A percentile compares a stretch with the other conserved stretches of the same genome.
phyloP scores from a whole-genome alignment of 2,329 filamentous ascomycete genomes.

The Zasmidium cellare region DNA sequence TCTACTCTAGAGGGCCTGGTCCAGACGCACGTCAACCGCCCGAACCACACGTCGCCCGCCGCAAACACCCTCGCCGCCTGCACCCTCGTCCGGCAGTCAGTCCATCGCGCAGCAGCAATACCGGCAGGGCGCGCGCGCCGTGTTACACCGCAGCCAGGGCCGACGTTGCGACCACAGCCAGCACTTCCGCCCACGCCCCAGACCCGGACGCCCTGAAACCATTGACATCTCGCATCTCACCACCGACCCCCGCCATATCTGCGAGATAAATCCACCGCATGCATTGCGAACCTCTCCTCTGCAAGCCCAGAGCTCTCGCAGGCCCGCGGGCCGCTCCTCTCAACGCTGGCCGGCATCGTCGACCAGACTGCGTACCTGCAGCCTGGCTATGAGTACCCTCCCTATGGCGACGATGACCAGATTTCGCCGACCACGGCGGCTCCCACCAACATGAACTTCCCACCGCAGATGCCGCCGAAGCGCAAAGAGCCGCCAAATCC shows the following conservation, averaged over 20 bases:
- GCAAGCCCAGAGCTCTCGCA: neutral
- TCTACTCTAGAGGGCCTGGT: neutral
- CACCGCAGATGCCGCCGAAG: constrained; percentile 17
- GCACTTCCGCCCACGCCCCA: neutral
- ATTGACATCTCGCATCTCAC: neutral
- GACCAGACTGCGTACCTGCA: constrained; percentile 76
- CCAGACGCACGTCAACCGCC: neutral
- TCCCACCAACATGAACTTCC: constrained; percentile 10
- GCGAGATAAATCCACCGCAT: neutral
- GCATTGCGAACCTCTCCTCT: neutral
- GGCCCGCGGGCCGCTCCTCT: constrained; percentile 1
- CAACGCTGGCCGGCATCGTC: constrained; percentile 34
- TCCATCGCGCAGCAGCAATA: neutral
- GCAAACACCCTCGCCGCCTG: neutral
- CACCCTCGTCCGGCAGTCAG: neutral
- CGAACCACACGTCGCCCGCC: neutral
- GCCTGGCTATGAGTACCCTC: constrained; percentile 68
- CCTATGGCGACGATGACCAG: constrained; percentile 13
- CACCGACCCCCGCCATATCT: neutral
- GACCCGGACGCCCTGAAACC: neutral
- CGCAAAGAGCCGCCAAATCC: constrained; percentile 29
- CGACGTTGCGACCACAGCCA: neutral
- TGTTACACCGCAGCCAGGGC: neutral
- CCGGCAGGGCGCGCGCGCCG: neutral
- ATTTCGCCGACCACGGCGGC: constrained; percentile 20